Conservation (phyloP, 495 filamentous ascomycete genomes). For the Lindgomyces ingoldianus region DNA sequence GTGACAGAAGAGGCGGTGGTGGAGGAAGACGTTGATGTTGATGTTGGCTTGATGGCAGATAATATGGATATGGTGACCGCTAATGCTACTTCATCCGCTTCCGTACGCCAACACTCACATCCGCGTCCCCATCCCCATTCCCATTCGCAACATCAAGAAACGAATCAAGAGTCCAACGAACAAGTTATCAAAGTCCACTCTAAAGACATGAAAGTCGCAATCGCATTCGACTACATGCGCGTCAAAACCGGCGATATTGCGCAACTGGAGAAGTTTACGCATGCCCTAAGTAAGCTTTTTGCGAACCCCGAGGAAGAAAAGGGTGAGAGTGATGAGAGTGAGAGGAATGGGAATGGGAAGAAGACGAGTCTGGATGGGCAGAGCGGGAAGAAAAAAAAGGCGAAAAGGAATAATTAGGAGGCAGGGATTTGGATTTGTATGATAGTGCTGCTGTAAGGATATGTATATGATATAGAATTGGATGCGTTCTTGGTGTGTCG, state of each 20-base stretch:
- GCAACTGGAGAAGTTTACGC: slow-evolving; percentile 70
- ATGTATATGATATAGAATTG: too few relatives aligned
- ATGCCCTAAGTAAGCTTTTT: slow-evolving; percentile 70
- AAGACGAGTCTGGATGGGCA: slow-evolving; percentile 13
- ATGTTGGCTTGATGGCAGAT: slow-evolving; percentile 14
- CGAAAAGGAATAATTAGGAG: slow-evolving; percentile 28
- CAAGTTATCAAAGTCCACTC: slow-evolving; percentile 21
- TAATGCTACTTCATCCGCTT: too few relatives aligned
- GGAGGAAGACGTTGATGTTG: slow-evolving; percentile 27
- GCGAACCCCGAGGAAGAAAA: slow-evolving; percentile 42
- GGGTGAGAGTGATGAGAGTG: slow-evolving; percentile 8
- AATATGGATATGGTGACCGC: slow-evolving; percentile 9
- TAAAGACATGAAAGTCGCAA: slow-evolving; percentile 59
- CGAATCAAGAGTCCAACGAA: not conserved
- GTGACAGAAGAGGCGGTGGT: slow-evolving; percentile 34
- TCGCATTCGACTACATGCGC: slow-evolving; percentile 91
- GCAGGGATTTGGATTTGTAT: not conserved
- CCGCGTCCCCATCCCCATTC: not conserved
- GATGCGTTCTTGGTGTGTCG: too few relatives aligned
- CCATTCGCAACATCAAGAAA: not conserved
- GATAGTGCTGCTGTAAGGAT: too few relatives aligned
- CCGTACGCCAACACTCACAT: not conserved
- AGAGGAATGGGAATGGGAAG: slow-evolving; percentile 20
- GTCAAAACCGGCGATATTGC: slow-evolving; percentile 79
- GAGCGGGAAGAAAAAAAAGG: slow-evolving; percentile 29